Evolutionary conservation across 805 yeast genomes (phyloP), one percentile per base, ranked within the genome.

Genomic region (Candida rishiriensis): DNA sequence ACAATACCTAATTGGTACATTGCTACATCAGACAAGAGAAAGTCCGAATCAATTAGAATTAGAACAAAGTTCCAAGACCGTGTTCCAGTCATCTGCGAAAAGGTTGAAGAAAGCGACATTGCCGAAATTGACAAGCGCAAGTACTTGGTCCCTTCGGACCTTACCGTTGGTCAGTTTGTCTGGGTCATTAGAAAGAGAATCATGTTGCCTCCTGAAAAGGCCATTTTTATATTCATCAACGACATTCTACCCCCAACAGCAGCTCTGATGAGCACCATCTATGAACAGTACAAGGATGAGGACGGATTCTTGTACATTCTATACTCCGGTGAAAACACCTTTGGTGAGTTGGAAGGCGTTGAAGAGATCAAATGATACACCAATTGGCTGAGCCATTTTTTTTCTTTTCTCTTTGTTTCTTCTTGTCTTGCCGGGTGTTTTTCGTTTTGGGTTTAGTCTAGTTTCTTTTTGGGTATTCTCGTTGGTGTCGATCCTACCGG

Each of bases 211-310:
- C 86, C 96, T 28, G 99, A 93, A 67, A 90, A 91, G 82, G 99
- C 99, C 36, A 91, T 93, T 53, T 93, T 93, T 68, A 89, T 93
- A 54, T 93, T 93, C 65, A 96, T 93, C 52, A 91, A 93, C 63
- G 99, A 93, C 65, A 89, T 93, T 45, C 76, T 93, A 55, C 99
- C 99, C 10, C 98, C 98, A 38, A 93, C 99, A 3, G 97, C 98
- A 16, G 96, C 98, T 14, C 77, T 93, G 54, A 88, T 93, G 93
- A 85, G 95, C 57, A 78, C 93, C 18, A 85, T 93, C 52, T 93
- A 93, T 63, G 95, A 90, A 59, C 97, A 93, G 66, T 96, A 93
- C 69, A 89, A 89, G 70, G 99, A 93, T 63, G 91, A 91, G 61
- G 99, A 93, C 65, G 99, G 99, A 32, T 93, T 93, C 68, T 79